Base-by-base conservation (phyloP, 2,329 filamentous ascomycete species). In the Fusarium aywerte region DNA sequence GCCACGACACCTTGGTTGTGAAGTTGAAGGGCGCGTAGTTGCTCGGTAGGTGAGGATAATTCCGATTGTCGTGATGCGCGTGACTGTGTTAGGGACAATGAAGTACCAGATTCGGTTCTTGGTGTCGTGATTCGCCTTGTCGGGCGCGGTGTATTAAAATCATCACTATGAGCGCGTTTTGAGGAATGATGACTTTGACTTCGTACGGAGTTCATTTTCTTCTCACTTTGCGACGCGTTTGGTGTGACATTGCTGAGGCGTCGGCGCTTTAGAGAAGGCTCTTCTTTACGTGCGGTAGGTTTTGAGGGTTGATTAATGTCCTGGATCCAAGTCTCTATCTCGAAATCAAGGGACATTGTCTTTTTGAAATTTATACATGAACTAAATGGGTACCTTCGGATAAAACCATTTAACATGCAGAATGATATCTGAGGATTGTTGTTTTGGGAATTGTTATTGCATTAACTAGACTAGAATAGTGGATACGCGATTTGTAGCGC, bases 71-170 rank as follows among this genome's bases (percentile, higher is more conserved):
- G 20, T 15, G 53, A 53, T 13, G n/a, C 48, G 21, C 20, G 15
- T 18, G 27, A 56, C 16, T 33, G 35, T 1, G 53, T 53, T 2
- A 38, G 40, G 4, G 58, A 4, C 9, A 64, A 38, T 13, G 61
- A 64, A 20, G 31, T 44, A 18, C 35, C 21, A n/a, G 61, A 64
- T 35, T 57, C 61, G 4, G 44, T 64, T 29, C 58, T 64, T 2
- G 61, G 58, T 3, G 58, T 57, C 21, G 38, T 47, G 9, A 42
- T 45, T 6, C 29, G 15, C 39, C 58, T 42, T 8, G 27, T 18
- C 12, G 48, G 21, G 7, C 54, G 58, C 25, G 61, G 50, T 8
- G 58, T 62, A 33, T 64, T 44, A 6, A 33, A 20, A 39, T 40
- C 20, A 4, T 52, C 35, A 3, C n/a, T n/a, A 10, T 25, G 33